Evolutionary conservation across 1,284 basidiomycete genomes (phyloP), one percentile per base, ranked within the genome.

Genomic region (Pseudozyma sp.): DNA sequence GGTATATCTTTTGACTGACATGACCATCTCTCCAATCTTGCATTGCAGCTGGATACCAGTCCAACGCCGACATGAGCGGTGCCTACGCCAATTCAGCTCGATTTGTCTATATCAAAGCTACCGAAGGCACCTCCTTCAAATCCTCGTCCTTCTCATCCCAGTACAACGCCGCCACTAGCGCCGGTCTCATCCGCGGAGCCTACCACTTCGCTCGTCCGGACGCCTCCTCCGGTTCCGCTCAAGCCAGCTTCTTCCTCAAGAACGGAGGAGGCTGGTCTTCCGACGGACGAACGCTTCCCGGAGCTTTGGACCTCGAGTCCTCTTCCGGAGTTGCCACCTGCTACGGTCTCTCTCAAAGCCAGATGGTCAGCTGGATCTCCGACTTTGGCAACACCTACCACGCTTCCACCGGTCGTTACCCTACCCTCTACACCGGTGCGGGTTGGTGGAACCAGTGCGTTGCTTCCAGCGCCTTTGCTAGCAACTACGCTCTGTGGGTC

Each of bases 41-140:
- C 45, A 31, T 14, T n/a, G 11, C 53, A 54, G 53, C 54, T 19
- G 70, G 83, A 74, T 88, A 86, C 67, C 90, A 91, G 68, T 77
- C 86, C 29, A 81, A 78, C 64, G 84, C 90, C 24, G 85, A 90
- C 81, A 90, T 89, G 88, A 84, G 82, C 35, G 85, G 86, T 8
- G 88, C 89, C 65, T 87, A 86, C 60, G 82, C 87, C n/a, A 89
- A 89, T 65, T 90, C 89, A 5, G 83, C 90, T 45, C 66, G 85
- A 14, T 91, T 90, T 73, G 89, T 86, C 10, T 90, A 87, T 78
- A 90, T 91, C 87, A 91, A 91, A 81, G 90, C 90, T 13, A 91
- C 90, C 6, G 90, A 91, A 79, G 89, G 89, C 14, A 90, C 88
- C 42, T 54, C 83, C 87, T 90, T 64, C 72, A 83, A 67, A 43